These are phyloP conservation scores for Fusarium tupiense DNA, from an alignment of 2,329 filamentous ascomycete genomes.

Conservation along the genomic window DNA sequence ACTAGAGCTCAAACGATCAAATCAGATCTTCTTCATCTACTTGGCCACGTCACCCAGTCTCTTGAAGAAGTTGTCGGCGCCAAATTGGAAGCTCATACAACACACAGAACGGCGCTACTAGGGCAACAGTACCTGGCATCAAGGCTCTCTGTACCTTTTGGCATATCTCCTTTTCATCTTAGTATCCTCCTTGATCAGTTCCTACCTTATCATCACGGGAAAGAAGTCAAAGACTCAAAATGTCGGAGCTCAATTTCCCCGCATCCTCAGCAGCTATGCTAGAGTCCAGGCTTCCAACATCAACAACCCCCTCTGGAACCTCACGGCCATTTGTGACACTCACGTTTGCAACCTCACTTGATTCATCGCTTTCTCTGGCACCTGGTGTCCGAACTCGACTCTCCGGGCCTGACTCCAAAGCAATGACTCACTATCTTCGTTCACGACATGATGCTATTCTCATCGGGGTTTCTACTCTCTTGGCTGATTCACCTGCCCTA, in stretches of 20 bases:
- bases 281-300: conserved; percentile 47
- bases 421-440: conserved; percentile 93
- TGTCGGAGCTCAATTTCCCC: conserved; percentile 51
- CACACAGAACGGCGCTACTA: not conserved
- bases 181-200: not conserved
- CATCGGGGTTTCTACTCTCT: conserved; percentile 83
- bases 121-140: not conserved
- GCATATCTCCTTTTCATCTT: not conserved
- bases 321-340: conserved; percentile 72
- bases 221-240: conserved; percentile 26
- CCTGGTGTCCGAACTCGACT: conserved; percentile 84
- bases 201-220: not conserved
- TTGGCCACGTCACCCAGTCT: not conserved
- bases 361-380: conserved; percentile 78
- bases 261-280: conserved; percentile 46
- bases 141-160: not conserved
- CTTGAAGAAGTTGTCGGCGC: conserved; percentile 19
- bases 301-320: not conserved
- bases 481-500: conserved; percentile 85
- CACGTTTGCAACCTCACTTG: conserved; percentile 91
- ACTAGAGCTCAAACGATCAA: not conserved
- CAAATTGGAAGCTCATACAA: conserved; percentile 19
- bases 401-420: conserved; percentile 84
- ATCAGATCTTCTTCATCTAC: not conserved
- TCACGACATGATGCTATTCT: conserved; percentile 85